Conservation (phyloP, 441 rosid genomes). For the Mallotus repandus region DNA sequence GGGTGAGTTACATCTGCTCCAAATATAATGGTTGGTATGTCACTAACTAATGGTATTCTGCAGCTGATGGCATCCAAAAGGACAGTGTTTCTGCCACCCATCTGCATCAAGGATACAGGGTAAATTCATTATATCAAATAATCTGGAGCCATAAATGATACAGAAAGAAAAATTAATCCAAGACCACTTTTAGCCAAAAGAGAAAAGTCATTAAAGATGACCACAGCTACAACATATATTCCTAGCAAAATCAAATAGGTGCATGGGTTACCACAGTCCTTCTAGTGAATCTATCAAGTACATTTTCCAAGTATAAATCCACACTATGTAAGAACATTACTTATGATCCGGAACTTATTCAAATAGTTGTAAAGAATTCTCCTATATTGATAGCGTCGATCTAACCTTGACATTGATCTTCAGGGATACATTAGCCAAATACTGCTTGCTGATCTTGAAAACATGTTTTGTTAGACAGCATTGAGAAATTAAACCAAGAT, state of each 20-base stretch:
- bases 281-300: constrained; percentile 3
- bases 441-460: constrained; percentile 20
- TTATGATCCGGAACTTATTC: background rate
- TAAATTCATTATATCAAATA: background rate
- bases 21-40: constrained; percentile 92
- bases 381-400: background rate
- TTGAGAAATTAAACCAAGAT: constrained; percentile 27
- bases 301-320: background rate
- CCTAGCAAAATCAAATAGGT: background rate
- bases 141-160: background rate
- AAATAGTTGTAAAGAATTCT: background rate
- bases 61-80: constrained; percentile 94
- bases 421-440: constrained; percentile 26
- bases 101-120: constrained; percentile 42
- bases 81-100: constrained; percentile 98
- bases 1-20: constrained; percentile 99
- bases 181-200: background rate
- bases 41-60: constrained; percentile 89
- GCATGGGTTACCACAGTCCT: background rate
- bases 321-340: background rate
- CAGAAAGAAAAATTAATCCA: background rate
- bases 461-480: constrained; percentile 29
- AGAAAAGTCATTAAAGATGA: background rate
- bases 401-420: constrained; percentile 32
- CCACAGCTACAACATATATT: background rate